These are phyloP conservation scores for Populus hybrid DNA, from an alignment of 441 rosid species.

Conservation along the genomic window DNA sequence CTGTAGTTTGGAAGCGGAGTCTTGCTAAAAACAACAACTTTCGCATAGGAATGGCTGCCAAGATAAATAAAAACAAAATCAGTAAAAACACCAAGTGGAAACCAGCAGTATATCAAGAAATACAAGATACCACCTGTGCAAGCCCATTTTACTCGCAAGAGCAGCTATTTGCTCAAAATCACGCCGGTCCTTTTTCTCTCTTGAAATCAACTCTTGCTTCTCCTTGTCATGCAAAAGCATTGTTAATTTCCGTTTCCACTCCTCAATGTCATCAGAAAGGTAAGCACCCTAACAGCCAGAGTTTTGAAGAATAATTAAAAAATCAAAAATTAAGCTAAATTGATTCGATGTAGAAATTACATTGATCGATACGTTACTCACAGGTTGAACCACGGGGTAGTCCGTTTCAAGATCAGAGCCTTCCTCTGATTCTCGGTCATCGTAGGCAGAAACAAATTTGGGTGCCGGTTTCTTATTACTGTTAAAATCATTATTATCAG, in stretches of 20 bases:
- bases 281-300: constrained; percentile 36
- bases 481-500: neutral
- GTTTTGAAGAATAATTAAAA: neutral
- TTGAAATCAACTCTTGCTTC: constrained; percentile 71
- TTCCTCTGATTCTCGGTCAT: constrained; percentile 34
- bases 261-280: constrained; percentile 41
- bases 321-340: neutral
- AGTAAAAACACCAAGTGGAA: constrained; percentile 16
- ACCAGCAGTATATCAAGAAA: constrained; percentile 11
- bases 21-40: constrained; percentile 83
- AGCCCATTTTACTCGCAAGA: constrained; percentile 69
- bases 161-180: constrained; percentile 74
- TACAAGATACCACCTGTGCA: constrained; percentile 57
- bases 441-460: constrained; percentile 27
- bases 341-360: neutral
- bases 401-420: constrained; percentile 43
- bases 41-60: constrained; percentile 73
- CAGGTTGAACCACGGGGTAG: constrained; percentile 21
- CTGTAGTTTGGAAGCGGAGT: constrained; percentile 88
- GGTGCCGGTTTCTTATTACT: constrained; percentile 1
- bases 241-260: constrained; percentile 61
- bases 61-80: constrained; percentile 8
- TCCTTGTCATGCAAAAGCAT: constrained; percentile 48
- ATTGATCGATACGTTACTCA: constrained; percentile 24
- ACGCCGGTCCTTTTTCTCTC: constrained; percentile 81